Evolutionary conservation across 2,329 filamentous ascomycete species (phyloP), one percentile per base, ranked within the genome.

Genomic region (Lachnellula arida): DNA sequence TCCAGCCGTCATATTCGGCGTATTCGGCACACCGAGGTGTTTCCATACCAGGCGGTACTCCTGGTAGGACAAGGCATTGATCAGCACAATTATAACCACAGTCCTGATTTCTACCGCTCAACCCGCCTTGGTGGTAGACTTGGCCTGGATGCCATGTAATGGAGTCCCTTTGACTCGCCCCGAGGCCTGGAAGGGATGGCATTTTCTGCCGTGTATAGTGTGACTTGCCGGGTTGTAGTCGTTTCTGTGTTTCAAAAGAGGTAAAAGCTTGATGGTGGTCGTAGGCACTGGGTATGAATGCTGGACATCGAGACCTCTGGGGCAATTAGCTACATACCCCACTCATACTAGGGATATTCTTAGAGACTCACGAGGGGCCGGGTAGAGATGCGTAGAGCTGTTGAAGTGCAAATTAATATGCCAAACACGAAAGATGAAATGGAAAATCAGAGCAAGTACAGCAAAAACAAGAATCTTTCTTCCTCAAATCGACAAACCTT

Each of bases 1-100:
- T 72, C 66, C 60, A 77, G 57, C 52, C 48, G 39, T 60, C 50
- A 47, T 57, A 61, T 15, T 28, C 22, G 28, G 12, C 44, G 9
- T 28, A 7, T 49, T 34, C 22, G 32, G n/a, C 28, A 56, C 39
- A 14, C 46, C 42, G 9, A 22, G 35, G 11, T 54, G 47, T 4
- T 11, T 17, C 22, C 25, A 32, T 34, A 11, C 51, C 17, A 34
- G 19, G 44, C 49, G 19, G 51, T 37, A 48, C 49, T 43, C n/a
- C 17, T 39, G 49, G 25, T 40, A 25, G 48, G 37, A 32, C 37
- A 46, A 46, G 42, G 46, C 48, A 54, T 54, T 23, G 28, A 43
- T 59, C 56, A 50, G 42, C n/a, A 23, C 42, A 44, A 23, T 22
- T 7, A 19, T 5, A 12, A 23, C 19, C 42, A 19, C 19, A 44